A percentile compares a stretch with the other conserved stretches of the same genome.
These are phyloP conservation scores for Thalassiosira ordinaria DNA, from an alignment of 352 stramenopile species.

Conservation along the genomic window DNA sequence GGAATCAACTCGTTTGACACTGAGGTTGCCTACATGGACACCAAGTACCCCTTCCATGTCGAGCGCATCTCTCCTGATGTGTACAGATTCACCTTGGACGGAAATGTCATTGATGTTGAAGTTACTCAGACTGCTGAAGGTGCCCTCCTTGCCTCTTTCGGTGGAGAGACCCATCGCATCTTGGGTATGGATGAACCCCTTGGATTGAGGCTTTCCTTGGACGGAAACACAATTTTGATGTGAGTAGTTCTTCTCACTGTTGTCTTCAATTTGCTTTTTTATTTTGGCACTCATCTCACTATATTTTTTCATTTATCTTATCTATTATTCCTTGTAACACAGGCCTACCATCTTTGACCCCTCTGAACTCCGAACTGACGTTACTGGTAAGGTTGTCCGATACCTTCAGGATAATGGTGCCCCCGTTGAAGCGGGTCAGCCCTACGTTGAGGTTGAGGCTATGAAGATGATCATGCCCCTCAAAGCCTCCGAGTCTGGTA, in stretches of 20 bases:
- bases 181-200: slow-evolving; percentile 89
- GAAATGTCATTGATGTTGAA: slow-evolving; percentile 87
- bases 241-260: slow-evolving; percentile 51
- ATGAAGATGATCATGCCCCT: slow-evolving; percentile 99
- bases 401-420: slow-evolving; percentile 97
- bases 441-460: slow-evolving; percentile 93
- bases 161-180: slow-evolving; percentile 87
- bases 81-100: slow-evolving; percentile 93
- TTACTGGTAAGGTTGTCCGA: slow-evolving; percentile 98
- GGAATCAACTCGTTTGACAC: slow-evolving; percentile 87
- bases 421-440: slow-evolving; percentile 86
- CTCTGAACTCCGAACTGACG: slow-evolving; percentile 96
- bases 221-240: slow-evolving; percentile 89
- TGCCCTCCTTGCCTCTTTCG: slow-evolving; percentile 87
- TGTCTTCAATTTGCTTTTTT: slow-evolving; percentile 4
- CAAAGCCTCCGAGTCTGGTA: slow-evolving; percentile 95
- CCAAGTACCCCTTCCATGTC: slow-evolving; percentile 98
- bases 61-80: slow-evolving; percentile 89
- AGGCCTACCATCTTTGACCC: slow-evolving; percentile 87
- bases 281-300: slow-evolving; percentile 8
- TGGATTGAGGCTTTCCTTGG: slow-evolving; percentile 87
- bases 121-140: slow-evolving; percentile 86
- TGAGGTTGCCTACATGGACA: slow-evolving; percentile 98
- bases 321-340: not conserved
- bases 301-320: slow-evolving; percentile 17